Evolutionary conservation across 441 rosid species (phyloP).

Genomic region (Breynia disticha): DNA sequence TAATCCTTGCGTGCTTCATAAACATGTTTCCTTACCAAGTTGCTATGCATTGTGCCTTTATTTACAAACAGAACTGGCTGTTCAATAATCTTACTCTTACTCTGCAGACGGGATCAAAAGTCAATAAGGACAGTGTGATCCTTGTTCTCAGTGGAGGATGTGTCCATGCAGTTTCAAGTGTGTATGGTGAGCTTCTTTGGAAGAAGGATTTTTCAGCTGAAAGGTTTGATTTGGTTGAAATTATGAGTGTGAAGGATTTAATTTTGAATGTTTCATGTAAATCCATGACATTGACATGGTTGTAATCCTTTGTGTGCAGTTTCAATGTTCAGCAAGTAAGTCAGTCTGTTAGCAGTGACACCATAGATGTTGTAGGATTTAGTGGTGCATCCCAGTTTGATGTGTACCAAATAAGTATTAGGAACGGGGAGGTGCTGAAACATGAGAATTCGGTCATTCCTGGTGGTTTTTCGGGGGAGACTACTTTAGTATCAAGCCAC

Average conservation of each 20-base stretch:
- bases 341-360: constrained; percentile 47
- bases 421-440: constrained; percentile 62
- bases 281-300: constrained; percentile 15
- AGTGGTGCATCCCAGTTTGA: constrained; percentile 51
- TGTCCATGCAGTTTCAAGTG: constrained; percentile 79
- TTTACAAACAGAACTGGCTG: neutral
- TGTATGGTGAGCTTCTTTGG: constrained; percentile 89
- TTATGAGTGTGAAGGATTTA: neutral
- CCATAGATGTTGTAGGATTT: constrained; percentile 60
- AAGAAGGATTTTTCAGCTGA: constrained; percentile 63
- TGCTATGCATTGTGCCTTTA: neutral
- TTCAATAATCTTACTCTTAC: constrained; percentile 11
- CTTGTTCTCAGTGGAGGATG: constrained; percentile 62
- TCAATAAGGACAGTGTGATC: constrained; percentile 56
- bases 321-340: constrained; percentile 67
- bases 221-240: constrained; percentile 41
- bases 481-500: constrained; percentile 54
- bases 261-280: constrained; percentile 10
- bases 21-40: too few species aligned
- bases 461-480: constrained; percentile 57
- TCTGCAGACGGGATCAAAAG: constrained; percentile 56
- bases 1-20: too few species aligned
- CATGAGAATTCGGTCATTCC: constrained; percentile 53
- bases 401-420: constrained; percentile 55
- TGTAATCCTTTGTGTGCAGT: constrained; percentile 35